Evolutionary conservation across 2,329 filamentous ascomycete genomes (phyloP), one percentile per base, ranked within the genome.

Genomic region (Sordariomycetes sp.): DNA sequence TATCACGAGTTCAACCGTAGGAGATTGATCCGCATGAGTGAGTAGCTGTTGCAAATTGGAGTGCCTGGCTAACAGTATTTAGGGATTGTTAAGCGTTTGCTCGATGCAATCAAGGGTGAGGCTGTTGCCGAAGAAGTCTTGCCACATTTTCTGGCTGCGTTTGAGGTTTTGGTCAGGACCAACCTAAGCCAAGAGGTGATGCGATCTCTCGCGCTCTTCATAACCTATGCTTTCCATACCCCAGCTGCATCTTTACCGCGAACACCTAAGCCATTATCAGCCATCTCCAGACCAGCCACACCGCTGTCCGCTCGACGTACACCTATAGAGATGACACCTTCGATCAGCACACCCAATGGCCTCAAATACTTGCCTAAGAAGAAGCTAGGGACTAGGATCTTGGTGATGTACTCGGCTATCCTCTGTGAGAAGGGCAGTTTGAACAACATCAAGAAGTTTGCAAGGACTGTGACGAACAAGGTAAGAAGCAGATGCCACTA

Each of bases 381-480:
- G 42, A 76, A 87, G 39, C 64, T 94, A 24, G 87, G 86, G 7
- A 70, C 79, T 24, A 78, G 73, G 41, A 74, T 95, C 34, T 63
- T 95, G 15, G 75, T 75, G 42, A 78, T 94, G 58, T 90, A 92
- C 49, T 73, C 82, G 7, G 71, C 79, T 18, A 67, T 94, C 9
- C 64, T 95, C 8, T 94, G 87, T 48, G 78, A 85, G 40, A 75
- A 76, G 46, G 71, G 71, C 16, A 86, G 80, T 42, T 61, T 71
- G 8, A 65, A 65, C 11, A 78, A 82, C 40, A 82, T 94, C 36
- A 77, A 80, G 50, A 92, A 87, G 47, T 96, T 98, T 64, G 86
- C 87, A 5, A 84, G 82, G 50, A 93, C 90, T 2, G 90, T 98
- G 8, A 95, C 90, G 16, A 94, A 94, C 46, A 94, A 94, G 71